These are phyloP conservation scores for Kodamaea nitidulidarum DNA, from an alignment of 805 yeast species.

Conservation along the genomic window DNA sequence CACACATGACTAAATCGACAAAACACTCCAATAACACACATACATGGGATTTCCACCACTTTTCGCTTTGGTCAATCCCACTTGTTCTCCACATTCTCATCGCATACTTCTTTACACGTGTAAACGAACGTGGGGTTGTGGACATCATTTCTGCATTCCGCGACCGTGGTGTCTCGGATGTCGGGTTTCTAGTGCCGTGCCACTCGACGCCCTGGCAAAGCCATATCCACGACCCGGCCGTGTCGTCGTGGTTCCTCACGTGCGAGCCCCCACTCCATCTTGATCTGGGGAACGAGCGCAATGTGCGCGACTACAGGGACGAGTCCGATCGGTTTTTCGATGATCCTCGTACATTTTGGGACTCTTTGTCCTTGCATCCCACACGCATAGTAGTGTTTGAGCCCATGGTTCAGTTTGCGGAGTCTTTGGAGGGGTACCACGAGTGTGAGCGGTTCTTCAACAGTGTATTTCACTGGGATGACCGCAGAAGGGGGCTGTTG, in stretches of 20 bases:
- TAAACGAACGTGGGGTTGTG: slow-evolving; percentile 85
- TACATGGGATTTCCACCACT: no score
- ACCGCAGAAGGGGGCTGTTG: slow-evolving; percentile 73
- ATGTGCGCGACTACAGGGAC: slow-evolving; percentile 56
- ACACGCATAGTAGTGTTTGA: slow-evolving; percentile 7
- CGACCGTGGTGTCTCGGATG: slow-evolving; percentile 34
- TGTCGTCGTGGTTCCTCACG: slow-evolving; percentile 67
- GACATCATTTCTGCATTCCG: slow-evolving; percentile 57
- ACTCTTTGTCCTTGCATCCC: not conserved
- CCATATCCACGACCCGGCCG: slow-evolving; percentile 58
- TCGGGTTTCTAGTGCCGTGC: slow-evolving; percentile 91
- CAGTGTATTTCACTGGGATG: slow-evolving; percentile 81
- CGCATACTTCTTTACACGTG: slow-evolving; percentile 51
- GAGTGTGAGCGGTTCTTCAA: slow-evolving; percentile 64
- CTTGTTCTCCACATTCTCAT: slow-evolving; percentile 34
- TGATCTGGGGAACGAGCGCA: slow-evolving; percentile 15
- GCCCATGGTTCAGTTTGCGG: slow-evolving; percentile 41
- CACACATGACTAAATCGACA: no score
- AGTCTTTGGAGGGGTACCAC: slow-evolving; percentile 36
- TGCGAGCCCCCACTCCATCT: slow-evolving; percentile 84
- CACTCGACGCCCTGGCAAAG: slow-evolving; percentile 97
- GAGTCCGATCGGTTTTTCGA: slow-evolving; percentile 83
- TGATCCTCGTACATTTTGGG: slow-evolving; percentile 56
- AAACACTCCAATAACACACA: no score
- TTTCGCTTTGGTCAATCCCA: not conserved